A percentile compares a stretch with the other conserved stretches of the same genome.
Evolutionary conservation across 2,329 filamentous ascomycete genomes (phyloP).

Genomic region (Leptographium galeiforme): DNA sequence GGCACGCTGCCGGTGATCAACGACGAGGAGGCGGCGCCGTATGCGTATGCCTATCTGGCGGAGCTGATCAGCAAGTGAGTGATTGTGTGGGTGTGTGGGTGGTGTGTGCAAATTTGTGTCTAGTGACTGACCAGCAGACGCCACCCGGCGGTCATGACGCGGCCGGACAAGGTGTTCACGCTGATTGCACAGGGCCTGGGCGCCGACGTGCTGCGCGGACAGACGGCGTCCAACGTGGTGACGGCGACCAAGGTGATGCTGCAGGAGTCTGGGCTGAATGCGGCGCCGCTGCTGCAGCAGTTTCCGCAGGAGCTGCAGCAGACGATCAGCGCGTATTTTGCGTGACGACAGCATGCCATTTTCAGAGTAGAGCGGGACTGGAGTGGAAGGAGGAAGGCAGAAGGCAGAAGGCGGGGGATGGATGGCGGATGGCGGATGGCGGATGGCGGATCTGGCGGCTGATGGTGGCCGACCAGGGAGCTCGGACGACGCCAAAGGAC

Average conservation of each 20-base stretch:
- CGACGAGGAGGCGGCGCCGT: conserved; percentile 94
- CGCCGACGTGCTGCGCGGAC: conserved; percentile 75
- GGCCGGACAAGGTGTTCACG: conserved; percentile 71
- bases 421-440: no score
- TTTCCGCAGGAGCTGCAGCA: conserved; percentile 71
- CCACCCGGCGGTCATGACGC: conserved; percentile 66
- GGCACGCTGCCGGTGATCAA: conserved; percentile 84
- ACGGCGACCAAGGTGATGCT: conserved; percentile 67
- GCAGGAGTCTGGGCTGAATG: conserved; percentile 58
- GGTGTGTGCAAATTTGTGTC: no score
- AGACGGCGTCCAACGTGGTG: conserved; percentile 66
- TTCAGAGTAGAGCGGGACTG: background rate
- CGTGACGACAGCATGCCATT: conserved; percentile 1
- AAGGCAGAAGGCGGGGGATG: no score
- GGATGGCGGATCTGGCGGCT: background rate
- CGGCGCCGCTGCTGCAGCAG: conserved; percentile 59
- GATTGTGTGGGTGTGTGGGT: no score
- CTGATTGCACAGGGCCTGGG: conserved; percentile 82
- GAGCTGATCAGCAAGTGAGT: conserved; percentile 91
- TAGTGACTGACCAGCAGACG: no score
- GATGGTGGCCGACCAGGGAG: background rate
- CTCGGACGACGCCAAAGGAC: background rate
- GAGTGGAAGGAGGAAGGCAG: background rate
- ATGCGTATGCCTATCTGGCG: conserved; percentile 83
- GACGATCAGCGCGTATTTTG: conserved; percentile 65